phyloP scores from a whole-genome alignment of 2,329 filamentous ascomycete genomes.

The Cordyceps militaris region DNA sequence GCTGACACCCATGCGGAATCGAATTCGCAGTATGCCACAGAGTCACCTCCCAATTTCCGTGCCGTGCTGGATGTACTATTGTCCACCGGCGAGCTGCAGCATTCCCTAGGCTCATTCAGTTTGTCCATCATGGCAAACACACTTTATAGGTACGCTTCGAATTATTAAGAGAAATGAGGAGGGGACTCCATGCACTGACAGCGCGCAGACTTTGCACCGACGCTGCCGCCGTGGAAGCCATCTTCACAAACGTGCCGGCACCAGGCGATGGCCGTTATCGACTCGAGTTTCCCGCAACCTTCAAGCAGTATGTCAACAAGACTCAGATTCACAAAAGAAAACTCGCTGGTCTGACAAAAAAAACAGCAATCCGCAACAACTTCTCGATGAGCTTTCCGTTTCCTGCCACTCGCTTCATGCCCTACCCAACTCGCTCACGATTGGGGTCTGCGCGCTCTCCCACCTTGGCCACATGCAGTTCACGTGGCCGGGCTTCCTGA shows the following conservation, averaged over 20 bases:
- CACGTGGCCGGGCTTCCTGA: conserved; percentile 10
- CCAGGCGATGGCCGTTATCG: neutral
- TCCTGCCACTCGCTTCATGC: neutral
- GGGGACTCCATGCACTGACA: neutral
- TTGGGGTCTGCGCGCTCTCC: conserved; percentile 1
- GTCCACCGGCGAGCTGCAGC: neutral
- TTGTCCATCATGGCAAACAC: conserved; percentile 5
- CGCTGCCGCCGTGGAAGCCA: neutral
- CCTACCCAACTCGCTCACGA: conserved; percentile 1
- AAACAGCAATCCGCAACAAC: conserved; percentile 4
- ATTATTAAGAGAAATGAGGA: too few species aligned
- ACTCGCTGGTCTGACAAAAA: neutral
- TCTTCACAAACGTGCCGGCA: neutral
- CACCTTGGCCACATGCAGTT: conserved; percentile 10
- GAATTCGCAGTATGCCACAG: neutral
- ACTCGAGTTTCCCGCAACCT: conserved; percentile 1
- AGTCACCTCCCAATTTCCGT: neutral
- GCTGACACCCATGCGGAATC: neutral
- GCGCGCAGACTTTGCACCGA: neutral
- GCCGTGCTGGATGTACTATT: neutral
- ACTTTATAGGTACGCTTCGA: neutral
- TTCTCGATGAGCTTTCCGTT: conserved; percentile 2
- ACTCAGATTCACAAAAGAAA: neutral
- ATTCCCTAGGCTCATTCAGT: conserved; percentile 4
- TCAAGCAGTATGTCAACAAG: neutral